These are phyloP conservation scores for Nematocida parisii DNA, from an alignment of 371 early-diverging fungal species.

Conservation along the genomic window DNA sequence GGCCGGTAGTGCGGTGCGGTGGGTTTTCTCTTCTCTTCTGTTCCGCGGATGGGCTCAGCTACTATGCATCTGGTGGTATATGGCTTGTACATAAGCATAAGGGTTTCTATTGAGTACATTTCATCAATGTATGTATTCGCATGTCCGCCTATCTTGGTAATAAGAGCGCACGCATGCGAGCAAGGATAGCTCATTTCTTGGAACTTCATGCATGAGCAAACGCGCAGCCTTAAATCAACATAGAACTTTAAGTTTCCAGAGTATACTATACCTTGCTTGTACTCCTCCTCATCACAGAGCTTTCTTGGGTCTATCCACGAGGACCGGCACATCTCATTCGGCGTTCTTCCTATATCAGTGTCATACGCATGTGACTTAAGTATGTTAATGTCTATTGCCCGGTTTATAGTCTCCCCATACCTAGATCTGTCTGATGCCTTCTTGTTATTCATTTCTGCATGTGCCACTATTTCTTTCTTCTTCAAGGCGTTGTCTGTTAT, in stretches of 20 bases:
- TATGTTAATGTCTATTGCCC: conserved; percentile 47
- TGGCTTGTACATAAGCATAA: conserved; percentile 41
- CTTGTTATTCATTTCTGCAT: conserved; percentile 43
- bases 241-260: conserved; percentile 37
- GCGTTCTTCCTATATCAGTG: conserved; percentile 46
- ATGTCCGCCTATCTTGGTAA: conserved; percentile 48
- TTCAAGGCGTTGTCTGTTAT: conserved; percentile 46
- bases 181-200: conserved; percentile 68
- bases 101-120: conserved; percentile 56
- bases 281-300: conserved; percentile 56
- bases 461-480: conserved; percentile 51
- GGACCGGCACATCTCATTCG: conserved; percentile 19
- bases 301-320: conserved; percentile 57
- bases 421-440: conserved; percentile 42
- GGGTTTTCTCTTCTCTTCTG: conserved; percentile 37
- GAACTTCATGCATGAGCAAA: conserved; percentile 68
- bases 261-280: conserved; percentile 51
- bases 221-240: conserved; percentile 61
- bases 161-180: conserved; percentile 66
- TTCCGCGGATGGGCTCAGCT: conserved; percentile 50
- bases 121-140: conserved; percentile 49
- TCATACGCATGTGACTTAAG: conserved; percentile 48
- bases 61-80: conserved; percentile 52
- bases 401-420: conserved; percentile 62
- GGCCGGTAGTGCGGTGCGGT: background rate